Evolutionary conservation across 2,329 filamentous ascomycete genomes (phyloP).

Genomic region (Trichothecium sympodiale): DNA sequence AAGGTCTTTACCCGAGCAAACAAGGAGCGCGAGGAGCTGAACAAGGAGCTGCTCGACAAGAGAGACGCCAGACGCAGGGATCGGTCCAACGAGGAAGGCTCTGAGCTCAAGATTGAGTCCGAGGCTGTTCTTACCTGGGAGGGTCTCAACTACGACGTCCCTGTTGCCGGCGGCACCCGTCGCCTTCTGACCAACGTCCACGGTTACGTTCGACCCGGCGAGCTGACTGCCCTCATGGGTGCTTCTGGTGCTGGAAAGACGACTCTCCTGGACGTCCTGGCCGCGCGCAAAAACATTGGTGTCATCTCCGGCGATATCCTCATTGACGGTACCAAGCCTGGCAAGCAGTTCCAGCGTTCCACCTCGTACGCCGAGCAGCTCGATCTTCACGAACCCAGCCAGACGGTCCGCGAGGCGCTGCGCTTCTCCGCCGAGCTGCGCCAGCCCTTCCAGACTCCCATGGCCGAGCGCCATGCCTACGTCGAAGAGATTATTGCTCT

Average conservation of each 20-base stretch:
- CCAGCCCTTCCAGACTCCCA: conserved; percentile 41
- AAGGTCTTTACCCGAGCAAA: conserved; percentile 66
- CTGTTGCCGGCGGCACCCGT: conserved; percentile 43
- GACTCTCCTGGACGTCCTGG: conserved; percentile 68
- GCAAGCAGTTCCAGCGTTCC: conserved; percentile 48
- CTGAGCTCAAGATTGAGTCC: conserved; percentile 46
- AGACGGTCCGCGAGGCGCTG: conserved; percentile 53
- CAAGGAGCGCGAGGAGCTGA: conserved; percentile 54
- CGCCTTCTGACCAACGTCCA: conserved; percentile 44
- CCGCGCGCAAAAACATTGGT: conserved; percentile 48
- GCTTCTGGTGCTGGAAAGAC: conserved; percentile 82
- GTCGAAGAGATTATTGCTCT: conserved; percentile 51
- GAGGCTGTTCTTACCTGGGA: conserved; percentile 76
- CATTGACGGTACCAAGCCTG: conserved; percentile 44
- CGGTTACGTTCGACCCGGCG: conserved; percentile 67
- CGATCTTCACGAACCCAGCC: conserved; percentile 49
- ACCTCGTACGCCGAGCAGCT: conserved; percentile 54
- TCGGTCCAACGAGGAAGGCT: conserved; percentile 29
- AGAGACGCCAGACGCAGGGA: conserved; percentile 41
- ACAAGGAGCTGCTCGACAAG: conserved; percentile 50
- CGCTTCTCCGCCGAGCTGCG: conserved; percentile 52
- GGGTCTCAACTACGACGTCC: conserved; percentile 67
- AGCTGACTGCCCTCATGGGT: conserved; percentile 72
- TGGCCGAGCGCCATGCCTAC: conserved; percentile 44
- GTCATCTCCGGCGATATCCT: conserved; percentile 46